These are phyloP conservation scores for Suhomyces sp. DNA, from an alignment of 805 yeast genomes.

Conservation along the genomic window DNA sequence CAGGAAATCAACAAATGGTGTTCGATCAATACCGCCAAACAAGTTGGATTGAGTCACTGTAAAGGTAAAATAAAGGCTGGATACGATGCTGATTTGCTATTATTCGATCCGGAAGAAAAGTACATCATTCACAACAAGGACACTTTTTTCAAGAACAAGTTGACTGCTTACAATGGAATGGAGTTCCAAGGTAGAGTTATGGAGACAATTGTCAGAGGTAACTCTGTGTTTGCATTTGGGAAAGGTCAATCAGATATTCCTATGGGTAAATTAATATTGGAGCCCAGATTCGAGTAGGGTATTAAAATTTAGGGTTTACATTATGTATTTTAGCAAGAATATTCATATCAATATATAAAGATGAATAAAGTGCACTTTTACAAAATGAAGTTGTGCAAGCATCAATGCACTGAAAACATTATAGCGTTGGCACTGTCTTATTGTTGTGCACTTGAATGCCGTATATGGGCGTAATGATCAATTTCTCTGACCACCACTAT, in stretches of 20 bases:
- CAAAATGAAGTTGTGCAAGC: background rate
- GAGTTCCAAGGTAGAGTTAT: slow-evolving; percentile 67
- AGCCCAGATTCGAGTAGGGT: slow-evolving; percentile 43
- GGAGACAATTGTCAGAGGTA: slow-evolving; percentile 79
- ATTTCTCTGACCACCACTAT: no score
- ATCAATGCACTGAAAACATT: no score
- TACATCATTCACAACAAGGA: slow-evolving; percentile 52
- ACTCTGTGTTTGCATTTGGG: slow-evolving; percentile 55
- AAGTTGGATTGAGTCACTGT: slow-evolving; percentile 67
- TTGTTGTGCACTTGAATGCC: no score
- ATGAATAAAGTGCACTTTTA: background rate
- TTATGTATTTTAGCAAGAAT: background rate
- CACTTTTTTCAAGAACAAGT: slow-evolving; percentile 76
- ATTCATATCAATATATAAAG: background rate
- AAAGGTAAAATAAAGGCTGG: slow-evolving; percentile 78
- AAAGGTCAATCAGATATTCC: slow-evolving; percentile 57
- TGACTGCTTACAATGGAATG: slow-evolving; percentile 82
- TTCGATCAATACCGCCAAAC: slow-evolving; percentile 76
- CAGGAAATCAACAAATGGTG: slow-evolving; percentile 78
- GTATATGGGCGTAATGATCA: no score
- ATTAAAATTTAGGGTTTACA: background rate
- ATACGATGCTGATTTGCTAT: slow-evolving; percentile 82
- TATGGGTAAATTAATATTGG: slow-evolving; percentile 58
- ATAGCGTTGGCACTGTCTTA: no score
- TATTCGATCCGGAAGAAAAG: slow-evolving; percentile 64